Percentiles rank a stretch among this genome's conserved stretches.
phyloP scores from a whole-genome alignment of 2,329 filamentous ascomycete genomes.

The Colletotrichum tanaceti region DNA sequence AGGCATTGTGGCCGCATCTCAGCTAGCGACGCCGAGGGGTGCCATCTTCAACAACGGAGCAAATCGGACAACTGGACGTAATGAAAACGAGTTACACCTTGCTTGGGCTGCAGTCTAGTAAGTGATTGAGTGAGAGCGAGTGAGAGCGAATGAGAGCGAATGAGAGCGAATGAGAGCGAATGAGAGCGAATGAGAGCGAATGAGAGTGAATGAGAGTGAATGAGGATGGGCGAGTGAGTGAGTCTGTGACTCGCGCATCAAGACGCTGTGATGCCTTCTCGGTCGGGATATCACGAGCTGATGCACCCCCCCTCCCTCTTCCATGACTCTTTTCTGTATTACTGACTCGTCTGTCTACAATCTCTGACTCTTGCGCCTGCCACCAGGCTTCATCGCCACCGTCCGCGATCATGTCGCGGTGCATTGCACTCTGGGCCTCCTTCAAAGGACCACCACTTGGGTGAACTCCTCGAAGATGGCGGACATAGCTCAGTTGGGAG shows the following conservation, averaged over 20 bases:
- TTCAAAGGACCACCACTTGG: neutral
- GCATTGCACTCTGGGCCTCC: neutral
- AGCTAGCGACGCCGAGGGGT: conserved; percentile 18
- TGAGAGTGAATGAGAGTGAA: too few relatives aligned
- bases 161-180: too few relatives aligned
- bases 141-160: too few relatives aligned
- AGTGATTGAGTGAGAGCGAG: too few relatives aligned
- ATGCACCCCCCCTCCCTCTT: conserved; percentile 11
- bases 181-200: too few relatives aligned
- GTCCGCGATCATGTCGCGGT: neutral
- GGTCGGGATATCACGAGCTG: neutral
- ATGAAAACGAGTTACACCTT: conserved; percentile 27
- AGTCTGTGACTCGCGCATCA: conserved; percentile 7
- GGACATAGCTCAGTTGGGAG: conserved; percentile 41
- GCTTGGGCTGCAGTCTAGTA: neutral
- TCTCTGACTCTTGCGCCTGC: neutral
- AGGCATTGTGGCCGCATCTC: conserved; percentile 33
- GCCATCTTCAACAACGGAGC: conserved; percentile 26
- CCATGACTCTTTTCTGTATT: conserved; percentile 8
- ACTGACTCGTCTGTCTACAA: neutral
- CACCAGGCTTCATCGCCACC: neutral
- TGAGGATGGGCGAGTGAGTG: too few relatives aligned
- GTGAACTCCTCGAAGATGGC: conserved; percentile 8
- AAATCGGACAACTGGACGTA: conserved; percentile 20
- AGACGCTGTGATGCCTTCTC: neutral